Evolutionary conservation across 179 eudicot species (phyloP).

Genomic region (Amaranthus tricolor): DNA sequence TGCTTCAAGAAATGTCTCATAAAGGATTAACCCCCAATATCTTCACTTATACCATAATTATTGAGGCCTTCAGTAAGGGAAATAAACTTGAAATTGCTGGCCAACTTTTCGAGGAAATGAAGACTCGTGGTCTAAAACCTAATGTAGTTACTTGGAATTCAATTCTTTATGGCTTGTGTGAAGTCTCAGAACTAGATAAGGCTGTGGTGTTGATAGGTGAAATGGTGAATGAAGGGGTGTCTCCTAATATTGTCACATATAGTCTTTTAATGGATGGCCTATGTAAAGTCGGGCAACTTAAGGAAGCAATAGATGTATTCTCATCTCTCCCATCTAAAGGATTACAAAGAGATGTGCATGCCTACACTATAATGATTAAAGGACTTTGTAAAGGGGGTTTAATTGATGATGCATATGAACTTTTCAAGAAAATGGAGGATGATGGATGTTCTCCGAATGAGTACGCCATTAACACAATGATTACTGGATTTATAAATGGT

Average conservation of each 20-base stretch:
- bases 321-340: not conserved
- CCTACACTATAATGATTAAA: slow-evolving; percentile 13
- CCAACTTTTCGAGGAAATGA: not conserved
- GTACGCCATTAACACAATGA: not conserved
- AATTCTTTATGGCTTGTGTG: slow-evolving; percentile 13
- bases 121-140: not conserved
- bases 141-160: slow-evolving; percentile 8
- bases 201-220: not conserved
- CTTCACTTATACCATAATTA: not conserved
- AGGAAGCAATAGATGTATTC: slow-evolving; percentile 13
- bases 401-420: slow-evolving; percentile 5
- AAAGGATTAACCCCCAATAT: not conserved
- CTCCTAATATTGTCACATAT: slow-evolving; percentile 3
- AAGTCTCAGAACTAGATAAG: not conserved
- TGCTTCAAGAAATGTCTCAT: not conserved
- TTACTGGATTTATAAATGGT: not conserved
- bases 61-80: not conserved
- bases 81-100: not conserved
- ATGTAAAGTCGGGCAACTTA: slow-evolving; percentile 3
- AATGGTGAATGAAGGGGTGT: not conserved
- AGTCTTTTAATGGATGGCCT: slow-evolving; percentile 19
- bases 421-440: slow-evolving; percentile 19
- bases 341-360: slow-evolving; percentile 8
- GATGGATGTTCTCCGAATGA: slow-evolving; percentile 16
- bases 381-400: slow-evolving; percentile 16